Evolutionary conservation across 2,329 filamentous ascomycete species (phyloP).

Genomic region (Fusarium praegraminearum): DNA sequence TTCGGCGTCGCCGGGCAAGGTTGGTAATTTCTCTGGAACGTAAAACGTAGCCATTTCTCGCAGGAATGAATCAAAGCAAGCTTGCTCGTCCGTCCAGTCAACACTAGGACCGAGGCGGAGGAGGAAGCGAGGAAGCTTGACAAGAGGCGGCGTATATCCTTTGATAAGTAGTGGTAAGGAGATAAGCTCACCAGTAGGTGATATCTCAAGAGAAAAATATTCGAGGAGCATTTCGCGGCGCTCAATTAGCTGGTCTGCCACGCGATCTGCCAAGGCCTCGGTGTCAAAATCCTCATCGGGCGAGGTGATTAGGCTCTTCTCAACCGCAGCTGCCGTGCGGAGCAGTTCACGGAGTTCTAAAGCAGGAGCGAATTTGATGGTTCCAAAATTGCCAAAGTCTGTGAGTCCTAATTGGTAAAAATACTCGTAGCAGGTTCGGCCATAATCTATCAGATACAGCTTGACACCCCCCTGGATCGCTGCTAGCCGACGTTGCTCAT

Average conservation of each 20-base stretch:
- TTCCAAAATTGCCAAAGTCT: slow-evolving; percentile 94
- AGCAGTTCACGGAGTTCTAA: slow-evolving; percentile 79
- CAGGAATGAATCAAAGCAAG: slow-evolving; percentile 88
- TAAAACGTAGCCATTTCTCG: slow-evolving; percentile 90
- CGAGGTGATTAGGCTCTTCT: slow-evolving; percentile 63
- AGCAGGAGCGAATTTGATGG: slow-evolving; percentile 82
- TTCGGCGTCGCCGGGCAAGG: slow-evolving; percentile 54
- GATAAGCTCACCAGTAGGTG: slow-evolving; percentile 78
- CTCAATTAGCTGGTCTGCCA: slow-evolving; percentile 76
- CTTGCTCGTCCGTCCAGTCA: slow-evolving; percentile 85
- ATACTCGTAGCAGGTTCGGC: slow-evolving; percentile 85
- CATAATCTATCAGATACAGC: slow-evolving; percentile 93
- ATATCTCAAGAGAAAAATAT: slow-evolving; percentile 91
- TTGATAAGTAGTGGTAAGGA: slow-evolving; percentile 88
- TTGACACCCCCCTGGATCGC: slow-evolving; percentile 94
- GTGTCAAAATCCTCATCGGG: slow-evolving; percentile 72
- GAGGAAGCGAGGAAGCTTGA: slow-evolving; percentile 89
- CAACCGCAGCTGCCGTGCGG: slow-evolving; percentile 76
- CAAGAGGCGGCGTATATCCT: slow-evolving; percentile 86
- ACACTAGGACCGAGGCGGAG: slow-evolving; percentile 89
- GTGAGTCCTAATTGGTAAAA: slow-evolving; percentile 96
- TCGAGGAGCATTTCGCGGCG: slow-evolving; percentile 88
- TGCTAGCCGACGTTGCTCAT: slow-evolving; percentile 86
- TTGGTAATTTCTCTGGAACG: slow-evolving; percentile 84
- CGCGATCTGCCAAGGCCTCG: slow-evolving; percentile 72